These are phyloP conservation scores for Ceratorhiza oryzae-sativae DNA, from an alignment of 1,284 basidiomycete genomes.

Conservation along the genomic window DNA sequence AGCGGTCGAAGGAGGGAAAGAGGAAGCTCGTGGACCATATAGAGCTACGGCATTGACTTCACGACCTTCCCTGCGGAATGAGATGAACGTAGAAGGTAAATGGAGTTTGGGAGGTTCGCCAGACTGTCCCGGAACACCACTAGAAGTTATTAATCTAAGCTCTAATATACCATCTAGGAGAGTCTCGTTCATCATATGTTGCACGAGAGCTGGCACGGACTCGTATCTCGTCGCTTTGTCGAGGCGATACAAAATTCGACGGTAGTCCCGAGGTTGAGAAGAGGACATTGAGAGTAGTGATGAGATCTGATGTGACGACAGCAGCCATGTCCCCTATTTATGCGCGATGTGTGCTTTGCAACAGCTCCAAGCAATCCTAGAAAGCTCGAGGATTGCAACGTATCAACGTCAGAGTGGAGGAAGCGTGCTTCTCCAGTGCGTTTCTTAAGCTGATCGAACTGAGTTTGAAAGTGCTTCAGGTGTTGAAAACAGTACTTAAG, in stretches of 20 bases:
- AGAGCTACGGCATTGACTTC: slow-evolving; percentile 23
- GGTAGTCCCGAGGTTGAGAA: slow-evolving; percentile 15
- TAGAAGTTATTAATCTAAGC: slow-evolving; percentile 7
- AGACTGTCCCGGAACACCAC: background rate
- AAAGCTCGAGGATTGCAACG: no score
- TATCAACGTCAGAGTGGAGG: no score
- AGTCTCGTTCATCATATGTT: slow-evolving; percentile 36
- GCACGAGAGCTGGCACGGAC: slow-evolving; percentile 26
- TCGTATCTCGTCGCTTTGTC: slow-evolving; percentile 24
- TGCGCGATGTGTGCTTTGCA: background rate
- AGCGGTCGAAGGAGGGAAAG: background rate
- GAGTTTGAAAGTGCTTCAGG: no score
- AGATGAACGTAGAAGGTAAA: slow-evolving; percentile 14
- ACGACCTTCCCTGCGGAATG: slow-evolving; percentile 11
- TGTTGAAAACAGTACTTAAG: background rate
- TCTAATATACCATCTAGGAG: slow-evolving; percentile 17
- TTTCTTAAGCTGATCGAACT: no score
- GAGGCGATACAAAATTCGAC: slow-evolving; percentile 21
- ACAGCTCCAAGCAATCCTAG: no score
- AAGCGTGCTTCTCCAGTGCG: no score
- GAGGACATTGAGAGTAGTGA: background rate
- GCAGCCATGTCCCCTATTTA: background rate
- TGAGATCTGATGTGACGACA: slow-evolving; percentile 1
- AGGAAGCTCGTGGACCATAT: slow-evolving; percentile 22
- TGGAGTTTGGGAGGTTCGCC: background rate